A percentile compares a stretch with the other conserved stretches of the same genome.
phyloP scores from a whole-genome alignment of 805 yeast genomes.

The Pichia exigua region DNA sequence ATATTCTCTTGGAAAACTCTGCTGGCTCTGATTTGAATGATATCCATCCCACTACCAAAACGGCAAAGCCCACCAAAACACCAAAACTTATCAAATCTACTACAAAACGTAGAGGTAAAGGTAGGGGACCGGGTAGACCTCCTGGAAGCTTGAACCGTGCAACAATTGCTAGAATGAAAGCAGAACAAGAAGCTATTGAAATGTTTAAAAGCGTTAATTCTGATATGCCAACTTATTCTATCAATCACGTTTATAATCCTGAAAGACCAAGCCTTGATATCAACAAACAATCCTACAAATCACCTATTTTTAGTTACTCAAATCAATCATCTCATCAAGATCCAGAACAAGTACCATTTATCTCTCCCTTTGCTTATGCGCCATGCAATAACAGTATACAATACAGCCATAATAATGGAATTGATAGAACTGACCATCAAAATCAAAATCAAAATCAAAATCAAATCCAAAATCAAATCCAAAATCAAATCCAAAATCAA shows the following conservation, averaged over 20 bases:
- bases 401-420: not conserved
- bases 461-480: too few relatives aligned
- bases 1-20: not conserved
- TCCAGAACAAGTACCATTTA: not conserved
- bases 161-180: constrained; percentile 7
- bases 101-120: not conserved
- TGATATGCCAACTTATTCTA: constrained; percentile 1
- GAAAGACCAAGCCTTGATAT: not conserved
- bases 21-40: not conserved
- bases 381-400: not conserved
- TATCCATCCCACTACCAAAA: not conserved
- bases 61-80: not conserved
- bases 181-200: constrained; percentile 8
- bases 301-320: not conserved
- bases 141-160: constrained; percentile 8
- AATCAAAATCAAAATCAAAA: not conserved
- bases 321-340: not conserved
- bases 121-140: constrained; percentile 9
- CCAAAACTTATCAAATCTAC: not conserved
- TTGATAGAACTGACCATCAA: not conserved
- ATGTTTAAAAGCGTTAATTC: constrained; percentile 1
- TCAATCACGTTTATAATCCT: not conserved
- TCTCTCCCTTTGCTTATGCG: not conserved
- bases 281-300: not conserved
- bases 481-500: too few relatives aligned